Evolutionary conservation across 768 basidiomycete genomes (phyloP).

Genomic region (Cantharellus anzutake): DNA sequence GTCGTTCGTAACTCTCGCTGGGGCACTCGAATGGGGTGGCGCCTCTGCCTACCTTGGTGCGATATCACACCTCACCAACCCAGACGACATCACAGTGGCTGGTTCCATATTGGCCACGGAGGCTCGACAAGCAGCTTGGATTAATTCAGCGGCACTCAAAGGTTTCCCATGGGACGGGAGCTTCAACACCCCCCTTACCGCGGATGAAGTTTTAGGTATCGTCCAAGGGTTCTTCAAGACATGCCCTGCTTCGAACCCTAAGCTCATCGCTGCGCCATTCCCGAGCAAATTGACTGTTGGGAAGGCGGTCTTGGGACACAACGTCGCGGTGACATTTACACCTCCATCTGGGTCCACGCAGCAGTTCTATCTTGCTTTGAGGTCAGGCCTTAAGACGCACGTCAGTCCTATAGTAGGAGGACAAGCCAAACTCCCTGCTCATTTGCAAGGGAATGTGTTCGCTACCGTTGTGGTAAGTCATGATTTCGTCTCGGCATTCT

Average conservation of each 20-base stretch:
- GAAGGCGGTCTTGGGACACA: no score
- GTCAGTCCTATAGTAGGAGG: constrained; percentile 21
- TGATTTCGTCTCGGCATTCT: neutral
- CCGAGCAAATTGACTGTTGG: no score
- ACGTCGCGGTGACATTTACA: no score
- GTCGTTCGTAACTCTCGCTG: constrained; percentile 31
- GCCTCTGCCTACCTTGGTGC: constrained; percentile 42
- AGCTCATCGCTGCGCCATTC: constrained; percentile 32
- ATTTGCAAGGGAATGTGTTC: constrained; percentile 29
- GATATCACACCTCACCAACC: constrained; percentile 25
- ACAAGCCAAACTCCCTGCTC: constrained; percentile 23
- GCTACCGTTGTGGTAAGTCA: constrained; percentile 27
- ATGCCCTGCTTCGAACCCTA: constrained; percentile 35
- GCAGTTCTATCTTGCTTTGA: constrained; percentile 32
- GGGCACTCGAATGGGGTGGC: constrained; percentile 35
- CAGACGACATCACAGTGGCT: constrained; percentile 28
- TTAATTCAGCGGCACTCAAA: constrained; percentile 30
- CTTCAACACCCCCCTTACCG: constrained; percentile 30
- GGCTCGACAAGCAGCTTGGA: constrained; percentile 46
- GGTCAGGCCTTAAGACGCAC: constrained; percentile 26
- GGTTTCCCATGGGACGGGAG: constrained; percentile 36
- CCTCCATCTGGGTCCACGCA: no score
- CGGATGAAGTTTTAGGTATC: constrained; percentile 29
- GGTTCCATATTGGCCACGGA: constrained; percentile 48
- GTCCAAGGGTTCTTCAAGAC: constrained; percentile 25